Percentiles rank a stretch among this genome's conserved stretches.
Conservation (phyloP, 331 rosid genomes). For the Quercus lobata region DNA sequence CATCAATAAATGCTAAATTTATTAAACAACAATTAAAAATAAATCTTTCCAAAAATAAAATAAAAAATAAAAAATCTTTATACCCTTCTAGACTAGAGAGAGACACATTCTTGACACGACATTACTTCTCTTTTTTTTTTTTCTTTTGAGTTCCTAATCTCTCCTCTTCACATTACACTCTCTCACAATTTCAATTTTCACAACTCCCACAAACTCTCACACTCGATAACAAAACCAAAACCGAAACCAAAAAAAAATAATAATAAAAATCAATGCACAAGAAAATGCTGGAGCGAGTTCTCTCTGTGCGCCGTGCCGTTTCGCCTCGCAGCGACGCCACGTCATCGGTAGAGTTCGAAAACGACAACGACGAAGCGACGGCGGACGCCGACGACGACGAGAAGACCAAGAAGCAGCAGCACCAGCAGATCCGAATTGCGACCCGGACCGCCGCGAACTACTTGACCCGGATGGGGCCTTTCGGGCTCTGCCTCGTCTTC, state of each 20-base stretch:
- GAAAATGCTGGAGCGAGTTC: constrained; percentile 31
- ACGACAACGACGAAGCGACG: constrained; percentile 10
- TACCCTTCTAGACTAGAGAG: no score
- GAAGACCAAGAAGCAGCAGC: constrained; percentile 40
- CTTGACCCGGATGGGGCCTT: constrained; percentile 40
- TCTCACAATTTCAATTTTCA: neutral
- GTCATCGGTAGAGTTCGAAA: neutral
- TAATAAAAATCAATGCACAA: neutral
- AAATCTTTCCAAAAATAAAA: no score
- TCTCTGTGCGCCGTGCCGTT: constrained; percentile 43
- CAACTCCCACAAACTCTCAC: neutral
- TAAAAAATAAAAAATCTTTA: no score
- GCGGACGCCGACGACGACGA: constrained; percentile 38
- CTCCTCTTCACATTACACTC: no score
- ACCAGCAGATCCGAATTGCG: constrained; percentile 27
- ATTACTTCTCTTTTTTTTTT: no score
- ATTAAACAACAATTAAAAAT: no score
- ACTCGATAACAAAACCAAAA: no score
- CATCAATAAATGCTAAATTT: no score
- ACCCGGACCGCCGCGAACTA: constrained; percentile 30
- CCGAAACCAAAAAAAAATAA: no score
- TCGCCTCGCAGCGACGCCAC: constrained; percentile 26
- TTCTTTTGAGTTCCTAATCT: no score
- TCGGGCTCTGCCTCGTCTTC: constrained; percentile 36
- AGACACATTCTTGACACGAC: no score